These are phyloP conservation scores for Cladosporium sp. DNA, from an alignment of 2,329 filamentous ascomycete species.

Conservation along the genomic window DNA sequence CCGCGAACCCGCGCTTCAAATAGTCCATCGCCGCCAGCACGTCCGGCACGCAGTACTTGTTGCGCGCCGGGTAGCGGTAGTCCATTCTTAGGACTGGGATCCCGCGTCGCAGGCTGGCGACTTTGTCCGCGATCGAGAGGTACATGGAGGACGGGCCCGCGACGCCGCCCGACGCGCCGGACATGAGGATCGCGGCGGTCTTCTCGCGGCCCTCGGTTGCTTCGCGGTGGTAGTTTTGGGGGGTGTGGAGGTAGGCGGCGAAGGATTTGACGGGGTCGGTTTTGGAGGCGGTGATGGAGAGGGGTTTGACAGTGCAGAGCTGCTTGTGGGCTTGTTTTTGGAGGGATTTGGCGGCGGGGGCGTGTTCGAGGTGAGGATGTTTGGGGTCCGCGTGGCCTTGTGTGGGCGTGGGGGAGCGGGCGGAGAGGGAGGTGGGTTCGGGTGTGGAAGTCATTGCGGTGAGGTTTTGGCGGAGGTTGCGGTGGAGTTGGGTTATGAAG, in stretches of 20 bases:
- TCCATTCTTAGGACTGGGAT: slow-evolving; percentile 38
- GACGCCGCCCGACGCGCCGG: slow-evolving; percentile 35
- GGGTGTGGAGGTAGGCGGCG: neutral
- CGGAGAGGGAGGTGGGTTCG: neutral
- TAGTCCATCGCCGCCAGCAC: slow-evolving; percentile 33
- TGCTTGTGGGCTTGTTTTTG: neutral
- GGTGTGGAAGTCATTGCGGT: neutral
- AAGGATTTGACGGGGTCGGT: neutral
- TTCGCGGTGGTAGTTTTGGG: neutral
- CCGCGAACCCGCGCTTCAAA: slow-evolving; percentile 26
- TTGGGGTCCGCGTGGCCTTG: neutral
- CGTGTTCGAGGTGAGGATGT: neutral
- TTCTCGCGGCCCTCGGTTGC: slow-evolving; percentile 12
- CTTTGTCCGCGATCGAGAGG: slow-evolving; percentile 37
- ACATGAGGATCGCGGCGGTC: slow-evolving; percentile 37
- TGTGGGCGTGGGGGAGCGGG: neutral
- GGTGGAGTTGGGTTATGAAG: neutral
- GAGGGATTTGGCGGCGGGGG: neutral
- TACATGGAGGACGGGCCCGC: slow-evolving; percentile 38
- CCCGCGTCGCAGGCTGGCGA: slow-evolving; percentile 31
- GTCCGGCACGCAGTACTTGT: slow-evolving; percentile 33
- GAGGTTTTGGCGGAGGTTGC: neutral
- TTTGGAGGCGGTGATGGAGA: neutral
- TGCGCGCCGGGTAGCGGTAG: slow-evolving; percentile 34
- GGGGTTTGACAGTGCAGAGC: slow-evolving; percentile 1